Evolutionary conservation across 305 asterid species (phyloP).

Genomic region (Solanum hybrid): DNA sequence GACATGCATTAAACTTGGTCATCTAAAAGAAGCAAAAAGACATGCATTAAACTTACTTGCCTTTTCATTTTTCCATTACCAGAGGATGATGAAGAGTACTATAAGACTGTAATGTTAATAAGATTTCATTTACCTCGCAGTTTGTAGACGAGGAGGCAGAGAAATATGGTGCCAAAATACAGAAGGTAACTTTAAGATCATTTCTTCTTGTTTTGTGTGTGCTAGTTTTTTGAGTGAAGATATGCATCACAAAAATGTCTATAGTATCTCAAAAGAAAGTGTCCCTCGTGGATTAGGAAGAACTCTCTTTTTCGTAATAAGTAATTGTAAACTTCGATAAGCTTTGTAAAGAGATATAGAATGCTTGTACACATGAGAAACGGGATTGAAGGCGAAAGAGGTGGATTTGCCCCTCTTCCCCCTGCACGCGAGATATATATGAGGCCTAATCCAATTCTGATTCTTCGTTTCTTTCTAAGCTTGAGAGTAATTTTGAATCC

Average conservation of each 20-base stretch:
- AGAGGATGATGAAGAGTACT: neutral
- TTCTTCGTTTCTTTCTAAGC: neutral
- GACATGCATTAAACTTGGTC: slow-evolving; percentile 19
- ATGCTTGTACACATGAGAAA: neutral
- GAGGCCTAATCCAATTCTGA: neutral
- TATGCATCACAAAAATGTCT: neutral
- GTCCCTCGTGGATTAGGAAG: neutral
- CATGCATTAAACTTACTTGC: neutral
- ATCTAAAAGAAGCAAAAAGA: slow-evolving; percentile 4
- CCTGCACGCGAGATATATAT: neutral
- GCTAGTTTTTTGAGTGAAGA: neutral
- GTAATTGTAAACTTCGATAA: neutral
- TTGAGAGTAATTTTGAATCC: neutral
- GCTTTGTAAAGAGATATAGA: neutral
- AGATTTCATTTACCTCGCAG: slow-evolving; percentile 25
- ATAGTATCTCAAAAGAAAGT: neutral
- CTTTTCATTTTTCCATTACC: neutral
- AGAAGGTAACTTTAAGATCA: slow-evolving; percentile 32
- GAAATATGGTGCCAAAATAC: slow-evolving; percentile 41
- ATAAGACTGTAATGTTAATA: neutral
- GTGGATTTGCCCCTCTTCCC: neutral
- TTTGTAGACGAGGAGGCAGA: slow-evolving; percentile 72
- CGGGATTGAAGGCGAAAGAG: neutral
- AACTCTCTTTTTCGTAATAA: neutral
- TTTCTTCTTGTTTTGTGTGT: neutral